A percentile compares a stretch with the other conserved stretches of the same genome.
Evolutionary conservation across 1,284 basidiomycete genomes (phyloP).

Genomic region (Earliella scabrosa): DNA sequence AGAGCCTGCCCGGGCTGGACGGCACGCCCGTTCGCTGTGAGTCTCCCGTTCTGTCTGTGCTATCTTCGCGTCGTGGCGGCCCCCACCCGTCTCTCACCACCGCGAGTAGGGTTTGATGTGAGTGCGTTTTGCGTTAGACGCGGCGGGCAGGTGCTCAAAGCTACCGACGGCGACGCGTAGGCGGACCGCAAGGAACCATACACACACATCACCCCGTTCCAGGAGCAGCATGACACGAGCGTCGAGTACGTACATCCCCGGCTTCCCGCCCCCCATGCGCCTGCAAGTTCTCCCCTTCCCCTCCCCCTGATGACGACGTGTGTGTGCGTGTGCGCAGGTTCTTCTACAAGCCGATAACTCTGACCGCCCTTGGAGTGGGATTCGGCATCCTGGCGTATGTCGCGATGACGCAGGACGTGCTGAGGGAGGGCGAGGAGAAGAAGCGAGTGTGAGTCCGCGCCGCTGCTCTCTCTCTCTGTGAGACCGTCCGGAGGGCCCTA

Average conservation of each 20-base stretch:
- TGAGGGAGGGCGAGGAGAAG: conserved; percentile 81
- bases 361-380: conserved; percentile 69
- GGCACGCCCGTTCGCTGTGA: conserved; percentile 36
- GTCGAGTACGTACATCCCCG: conserved; percentile 67
- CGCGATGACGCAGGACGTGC: conserved; percentile 77
- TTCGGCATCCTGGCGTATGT: conserved; percentile 75
- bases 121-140: conserved; percentile 16
- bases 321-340: conserved; percentile 63
- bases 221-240: conserved; percentile 79
- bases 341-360: conserved; percentile 81
- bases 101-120: conserved; percentile 36
- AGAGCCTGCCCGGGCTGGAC: conserved; percentile 30
- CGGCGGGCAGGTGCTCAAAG: conserved; percentile 3
- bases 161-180: conserved; percentile 39
- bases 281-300: conserved; percentile 2
- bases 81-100: conserved; percentile 8
- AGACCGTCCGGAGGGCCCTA: too few relatives aligned
- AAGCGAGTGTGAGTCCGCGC: conserved; percentile 64
- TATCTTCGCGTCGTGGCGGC: background rate
- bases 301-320: conserved; percentile 3
- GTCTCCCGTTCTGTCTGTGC: conserved; percentile 19
- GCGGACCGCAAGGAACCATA: conserved; percentile 82
- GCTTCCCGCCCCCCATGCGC: too few relatives aligned
- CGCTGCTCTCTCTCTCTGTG: too few relatives aligned
- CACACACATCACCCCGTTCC: conserved; percentile 79